phyloP scores from a whole-genome alignment of 192 early-diverging fungal genomes.

The Pilaira anomala region DNA sequence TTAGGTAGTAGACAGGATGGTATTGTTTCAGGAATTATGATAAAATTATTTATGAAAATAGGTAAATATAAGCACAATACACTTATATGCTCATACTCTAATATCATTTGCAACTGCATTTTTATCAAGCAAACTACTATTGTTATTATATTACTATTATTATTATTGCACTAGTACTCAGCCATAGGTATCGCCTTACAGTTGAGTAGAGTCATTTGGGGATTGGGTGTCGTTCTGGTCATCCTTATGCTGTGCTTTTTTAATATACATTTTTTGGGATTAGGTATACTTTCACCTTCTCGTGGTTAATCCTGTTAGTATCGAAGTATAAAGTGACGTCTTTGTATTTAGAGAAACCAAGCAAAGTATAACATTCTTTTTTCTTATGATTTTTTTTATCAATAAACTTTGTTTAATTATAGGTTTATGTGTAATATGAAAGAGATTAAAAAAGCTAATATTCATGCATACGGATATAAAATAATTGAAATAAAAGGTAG shows the following conservation, averaged over 20 bases:
- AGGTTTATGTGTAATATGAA: slow-evolving; percentile 6
- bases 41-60: slow-evolving; percentile 5
- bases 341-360: slow-evolving; percentile 12
- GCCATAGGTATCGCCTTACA: too few species aligned
- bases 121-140: slow-evolving; percentile 1
- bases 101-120: slow-evolving; percentile 6
- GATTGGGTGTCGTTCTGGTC: too few species aligned
- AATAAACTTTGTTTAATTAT: slow-evolving; percentile 3
- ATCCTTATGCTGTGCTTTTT: too few species aligned
- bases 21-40: not conserved
- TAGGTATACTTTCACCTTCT: not conserved
- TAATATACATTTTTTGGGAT: too few species aligned
- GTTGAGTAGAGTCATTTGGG: too few species aligned
- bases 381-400: not conserved
- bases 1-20: too few species aligned
- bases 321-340: slow-evolving; percentile 4
- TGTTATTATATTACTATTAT: too few species aligned
- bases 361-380: slow-evolving; percentile 4
- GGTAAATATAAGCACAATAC: slow-evolving; percentile 3
- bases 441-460: not conserved
- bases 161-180: too few species aligned
- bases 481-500: slow-evolving; percentile 1
- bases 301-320: slow-evolving; percentile 10
- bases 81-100: slow-evolving; percentile 2
- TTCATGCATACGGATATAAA: not conserved